Evolutionary conservation across 176 grass and related monocot species (phyloP).

Genomic region (Paspalum vaginatum): DNA sequence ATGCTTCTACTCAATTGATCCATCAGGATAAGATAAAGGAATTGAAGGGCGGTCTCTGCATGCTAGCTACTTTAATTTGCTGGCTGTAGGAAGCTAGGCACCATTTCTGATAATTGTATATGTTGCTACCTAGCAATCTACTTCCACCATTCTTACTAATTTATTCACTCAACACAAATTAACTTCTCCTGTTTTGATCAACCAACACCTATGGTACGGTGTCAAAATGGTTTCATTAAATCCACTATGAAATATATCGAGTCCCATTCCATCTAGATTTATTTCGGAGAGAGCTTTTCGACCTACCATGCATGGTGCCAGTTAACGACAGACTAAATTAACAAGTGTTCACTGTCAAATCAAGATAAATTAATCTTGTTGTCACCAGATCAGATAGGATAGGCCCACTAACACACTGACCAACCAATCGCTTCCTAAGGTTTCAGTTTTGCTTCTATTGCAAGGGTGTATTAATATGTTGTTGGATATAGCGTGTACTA

Average conservation of each 20-base stretch:
- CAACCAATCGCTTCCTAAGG: conserved; percentile 26
- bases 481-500: not conserved
- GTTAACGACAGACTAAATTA: not conserved
- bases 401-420: conserved; percentile 29
- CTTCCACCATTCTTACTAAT: too few species aligned
- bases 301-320: not conserved
- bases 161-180: too few species aligned
- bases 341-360: conserved; percentile 9
- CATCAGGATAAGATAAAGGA: conserved; percentile 27
- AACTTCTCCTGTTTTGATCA: too few species aligned
- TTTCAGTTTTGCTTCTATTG: conserved; percentile 26
- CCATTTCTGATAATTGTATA: too few species aligned
- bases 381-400: not conserved
- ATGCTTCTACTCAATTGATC: conserved; percentile 47
- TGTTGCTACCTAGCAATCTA: too few species aligned
- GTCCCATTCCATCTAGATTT: not conserved
- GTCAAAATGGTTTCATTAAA: too few species aligned
- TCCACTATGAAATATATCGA: not conserved
- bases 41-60: not conserved
- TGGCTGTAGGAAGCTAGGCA: too few species aligned
- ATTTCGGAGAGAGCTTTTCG: not conserved
- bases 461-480: not conserved
- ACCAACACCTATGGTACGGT: too few species aligned
- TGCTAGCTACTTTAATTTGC: too few species aligned
- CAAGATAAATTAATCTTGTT: not conserved